A percentile compares a stretch with the other conserved stretches of the same genome.
Evolutionary conservation across 225 moss, liverwort and hornwort species (phyloP).

Genomic region (Straminergon stramineum): DNA sequence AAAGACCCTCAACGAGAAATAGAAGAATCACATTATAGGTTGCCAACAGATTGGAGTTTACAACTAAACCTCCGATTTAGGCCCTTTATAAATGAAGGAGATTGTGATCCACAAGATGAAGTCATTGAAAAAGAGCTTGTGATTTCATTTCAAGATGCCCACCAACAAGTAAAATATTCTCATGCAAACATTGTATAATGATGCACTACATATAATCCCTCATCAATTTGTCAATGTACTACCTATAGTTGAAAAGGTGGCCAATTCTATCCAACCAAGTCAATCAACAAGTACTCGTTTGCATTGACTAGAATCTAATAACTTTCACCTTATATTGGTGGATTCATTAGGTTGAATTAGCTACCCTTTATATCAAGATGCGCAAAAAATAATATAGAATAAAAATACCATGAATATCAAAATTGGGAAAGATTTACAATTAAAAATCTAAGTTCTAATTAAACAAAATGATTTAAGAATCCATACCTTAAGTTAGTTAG

Average conservation of each 20-base stretch:
- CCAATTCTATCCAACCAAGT: background rate
- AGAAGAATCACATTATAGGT: slow-evolving; percentile 1
- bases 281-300: background rate
- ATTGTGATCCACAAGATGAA: slow-evolving; percentile 21
- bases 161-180: slow-evolving; percentile 1
- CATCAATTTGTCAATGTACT: background rate
- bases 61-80: slow-evolving; percentile 24
- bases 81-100: slow-evolving; percentile 11
- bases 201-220: background rate
- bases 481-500: no score
- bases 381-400: no score
- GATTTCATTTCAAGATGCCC: slow-evolving; percentile 11
- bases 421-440: fast-evolving
- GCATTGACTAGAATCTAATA: background rate
- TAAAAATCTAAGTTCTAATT: background rate
- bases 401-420: no score
- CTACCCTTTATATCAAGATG: background rate
- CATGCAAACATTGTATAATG: background rate
- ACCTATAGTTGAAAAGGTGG: background rate
- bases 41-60: slow-evolving; percentile 25
- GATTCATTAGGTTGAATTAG: background rate
- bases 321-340: no score
- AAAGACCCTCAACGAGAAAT: background rate
- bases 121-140: slow-evolving; percentile 11
- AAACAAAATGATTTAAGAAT: background rate